Evolutionary conservation across 164 flowering plant species (phyloP).

Genomic region (Houttuynia cordata): DNA sequence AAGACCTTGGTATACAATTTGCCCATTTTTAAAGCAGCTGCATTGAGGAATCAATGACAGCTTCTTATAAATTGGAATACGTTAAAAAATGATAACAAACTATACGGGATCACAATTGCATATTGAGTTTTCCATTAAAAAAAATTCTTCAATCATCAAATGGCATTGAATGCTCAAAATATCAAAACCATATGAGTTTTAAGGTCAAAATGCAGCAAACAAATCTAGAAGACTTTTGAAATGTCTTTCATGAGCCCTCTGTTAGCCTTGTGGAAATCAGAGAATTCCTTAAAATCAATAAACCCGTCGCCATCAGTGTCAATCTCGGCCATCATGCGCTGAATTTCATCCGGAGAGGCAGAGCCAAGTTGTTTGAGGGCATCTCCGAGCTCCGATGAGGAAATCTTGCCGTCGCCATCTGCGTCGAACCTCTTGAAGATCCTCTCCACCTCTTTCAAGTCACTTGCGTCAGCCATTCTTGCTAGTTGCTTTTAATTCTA

Average conservation of each 20-base stretch:
- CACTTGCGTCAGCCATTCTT: not conserved
- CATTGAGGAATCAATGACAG: too few relatives aligned
- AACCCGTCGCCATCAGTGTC: constrained; percentile 23
- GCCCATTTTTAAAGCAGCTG: too few relatives aligned
- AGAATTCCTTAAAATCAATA: constrained; percentile 14
- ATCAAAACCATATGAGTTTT: too few relatives aligned
- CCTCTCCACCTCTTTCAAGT: constrained; percentile 3
- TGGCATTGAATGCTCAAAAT: too few relatives aligned
- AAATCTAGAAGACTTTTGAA: constrained; percentile 5
- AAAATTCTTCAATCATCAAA: too few relatives aligned
- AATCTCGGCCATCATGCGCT: constrained; percentile 14
- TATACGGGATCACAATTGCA: too few relatives aligned
- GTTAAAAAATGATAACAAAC: too few relatives aligned
- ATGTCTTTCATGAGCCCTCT: constrained; percentile 10
- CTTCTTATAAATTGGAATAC: too few relatives aligned
- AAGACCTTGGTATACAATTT: too few relatives aligned
- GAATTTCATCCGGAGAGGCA: constrained; percentile 9
- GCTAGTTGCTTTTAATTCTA: not conserved
- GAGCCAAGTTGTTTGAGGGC: constrained; percentile 10
- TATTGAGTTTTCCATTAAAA: too few relatives aligned
- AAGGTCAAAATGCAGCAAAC: too few relatives aligned
- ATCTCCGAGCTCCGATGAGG: constrained; percentile 15
- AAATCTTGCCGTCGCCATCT: constrained; percentile 14
- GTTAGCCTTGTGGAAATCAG: constrained; percentile 9
- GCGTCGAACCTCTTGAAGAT: constrained; percentile 7